Conservation (phyloP, 345 rosid genomes). For the Kernera saxatilis region DNA sequence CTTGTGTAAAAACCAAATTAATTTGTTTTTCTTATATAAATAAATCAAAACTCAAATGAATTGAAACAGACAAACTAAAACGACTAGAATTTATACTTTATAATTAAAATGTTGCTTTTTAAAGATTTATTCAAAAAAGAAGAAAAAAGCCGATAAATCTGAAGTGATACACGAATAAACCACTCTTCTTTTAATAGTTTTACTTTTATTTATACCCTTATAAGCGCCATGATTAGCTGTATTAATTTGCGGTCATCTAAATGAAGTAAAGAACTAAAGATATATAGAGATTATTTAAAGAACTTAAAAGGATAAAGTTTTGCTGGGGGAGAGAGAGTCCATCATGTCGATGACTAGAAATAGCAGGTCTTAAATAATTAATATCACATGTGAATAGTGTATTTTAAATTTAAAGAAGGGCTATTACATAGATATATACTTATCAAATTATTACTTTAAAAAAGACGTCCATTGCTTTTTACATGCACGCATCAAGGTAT, state of each 20-base stretch:
- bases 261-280: constrained; percentile 2
- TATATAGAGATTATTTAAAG: background rate
- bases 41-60: background rate
- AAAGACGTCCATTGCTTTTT: constrained; percentile 6
- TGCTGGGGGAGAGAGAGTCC: background rate
- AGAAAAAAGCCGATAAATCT: background rate
- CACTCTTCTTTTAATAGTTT: background rate
- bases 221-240: background rate
- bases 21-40: background rate
- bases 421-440: background rate
- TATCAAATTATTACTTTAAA: constrained; percentile 10
- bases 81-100: background rate
- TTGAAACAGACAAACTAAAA: background rate
- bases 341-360: background rate
- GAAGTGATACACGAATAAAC: background rate
- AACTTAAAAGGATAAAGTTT: background rate
- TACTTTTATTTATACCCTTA: background rate
- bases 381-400: constrained; percentile 9
- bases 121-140: background rate
- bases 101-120: background rate
- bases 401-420: constrained; percentile 8
- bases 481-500: constrained; percentile 18
- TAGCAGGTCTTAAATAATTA: background rate
- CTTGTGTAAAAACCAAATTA: background rate
- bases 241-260: background rate